Conservation (phyloP, 768 basidiomycete genomes). For the Hemileccinum impolitum region DNA sequence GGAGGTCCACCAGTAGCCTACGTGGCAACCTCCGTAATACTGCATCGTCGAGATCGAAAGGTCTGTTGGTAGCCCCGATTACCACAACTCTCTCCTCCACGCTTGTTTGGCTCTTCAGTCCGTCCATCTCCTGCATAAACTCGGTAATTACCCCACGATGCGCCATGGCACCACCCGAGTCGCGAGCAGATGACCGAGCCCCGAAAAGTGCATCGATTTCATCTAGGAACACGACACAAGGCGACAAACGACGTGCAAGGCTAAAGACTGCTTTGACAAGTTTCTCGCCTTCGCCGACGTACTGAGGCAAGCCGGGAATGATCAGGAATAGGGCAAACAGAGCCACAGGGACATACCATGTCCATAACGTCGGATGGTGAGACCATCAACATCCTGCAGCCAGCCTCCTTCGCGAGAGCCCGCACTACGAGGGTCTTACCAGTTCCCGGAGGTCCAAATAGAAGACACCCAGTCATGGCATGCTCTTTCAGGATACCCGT, state of each 20-base stretch:
- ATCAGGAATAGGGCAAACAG: neutral
- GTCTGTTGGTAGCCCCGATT: conserved; percentile 92
- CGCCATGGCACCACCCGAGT: conserved; percentile 75
- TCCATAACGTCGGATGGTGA: conserved; percentile 95
- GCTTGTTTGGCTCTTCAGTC: conserved; percentile 55
- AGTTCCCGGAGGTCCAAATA: conserved; percentile 92
- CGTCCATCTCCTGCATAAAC: conserved; percentile 98
- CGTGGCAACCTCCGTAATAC: conserved; percentile 86
- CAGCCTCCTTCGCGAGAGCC: conserved; percentile 90
- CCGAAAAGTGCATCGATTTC: conserved; percentile 94
- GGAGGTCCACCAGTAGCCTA: conserved; percentile 83
- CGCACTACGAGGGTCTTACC: conserved; percentile 89
- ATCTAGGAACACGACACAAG: conserved; percentile 92
- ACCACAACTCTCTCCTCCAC: conserved; percentile 81
- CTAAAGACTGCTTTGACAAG: conserved; percentile 87
- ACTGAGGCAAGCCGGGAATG: conserved; percentile 40
- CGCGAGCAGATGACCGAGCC: conserved; percentile 72
- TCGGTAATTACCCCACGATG: conserved; percentile 88
- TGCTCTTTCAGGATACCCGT: conserved; percentile 90
- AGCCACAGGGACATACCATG: conserved; percentile 57
- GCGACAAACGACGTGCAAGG: conserved; percentile 79
- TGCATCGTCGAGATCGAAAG: conserved; percentile 89
- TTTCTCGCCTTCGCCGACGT: conserved; percentile 88
- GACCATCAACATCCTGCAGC: conserved; percentile 87
- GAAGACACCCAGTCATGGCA: conserved; percentile 83